Conservation (phyloP, 2,329 filamentous ascomycete genomes). For the Penicillium hesseltinei region DNA sequence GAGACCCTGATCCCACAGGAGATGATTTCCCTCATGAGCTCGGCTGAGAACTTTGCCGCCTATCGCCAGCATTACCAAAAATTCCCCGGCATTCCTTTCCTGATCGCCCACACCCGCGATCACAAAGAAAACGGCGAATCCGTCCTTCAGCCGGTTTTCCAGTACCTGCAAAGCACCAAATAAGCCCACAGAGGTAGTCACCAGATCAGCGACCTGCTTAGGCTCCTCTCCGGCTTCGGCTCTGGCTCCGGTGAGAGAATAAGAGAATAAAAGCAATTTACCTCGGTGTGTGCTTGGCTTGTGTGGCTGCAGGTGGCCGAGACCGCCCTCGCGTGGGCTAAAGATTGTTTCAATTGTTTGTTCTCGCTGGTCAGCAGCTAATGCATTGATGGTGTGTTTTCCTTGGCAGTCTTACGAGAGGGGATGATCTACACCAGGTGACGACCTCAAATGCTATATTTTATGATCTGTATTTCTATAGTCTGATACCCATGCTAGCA, state of each 20-base stretch:
- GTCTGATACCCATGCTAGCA: constrained; percentile 24
- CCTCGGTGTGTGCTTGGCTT: constrained; percentile 11
- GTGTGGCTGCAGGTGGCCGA: constrained; percentile 16
- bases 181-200: not conserved
- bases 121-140: constrained; percentile 29
- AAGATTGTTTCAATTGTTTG: constrained; percentile 6
- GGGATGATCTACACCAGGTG: not conserved
- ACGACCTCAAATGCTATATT: constrained; percentile 6
- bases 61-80: constrained; percentile 36
- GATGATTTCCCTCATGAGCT: constrained; percentile 28
- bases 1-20: constrained; percentile 27
- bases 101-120: constrained; percentile 39
- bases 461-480: constrained; percentile 18
- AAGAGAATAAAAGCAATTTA: constrained; percentile 3
- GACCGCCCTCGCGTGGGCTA: not conserved
- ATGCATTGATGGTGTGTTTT: constrained; percentile 2
- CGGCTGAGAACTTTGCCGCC: constrained; percentile 34
- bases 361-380: not conserved
- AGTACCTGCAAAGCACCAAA: constrained; percentile 19
- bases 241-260: constrained; percentile 2
- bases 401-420: not conserved
- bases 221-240: not conserved
- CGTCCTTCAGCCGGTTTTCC: constrained; percentile 30
- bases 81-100: constrained; percentile 39
- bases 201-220: constrained; percentile 1